Percentiles rank a stretch among this genome's conserved stretches.
These are phyloP conservation scores for Collariella sp. DNA, from an alignment of 495 filamentous ascomycete genomes.

Conservation along the genomic window DNA sequence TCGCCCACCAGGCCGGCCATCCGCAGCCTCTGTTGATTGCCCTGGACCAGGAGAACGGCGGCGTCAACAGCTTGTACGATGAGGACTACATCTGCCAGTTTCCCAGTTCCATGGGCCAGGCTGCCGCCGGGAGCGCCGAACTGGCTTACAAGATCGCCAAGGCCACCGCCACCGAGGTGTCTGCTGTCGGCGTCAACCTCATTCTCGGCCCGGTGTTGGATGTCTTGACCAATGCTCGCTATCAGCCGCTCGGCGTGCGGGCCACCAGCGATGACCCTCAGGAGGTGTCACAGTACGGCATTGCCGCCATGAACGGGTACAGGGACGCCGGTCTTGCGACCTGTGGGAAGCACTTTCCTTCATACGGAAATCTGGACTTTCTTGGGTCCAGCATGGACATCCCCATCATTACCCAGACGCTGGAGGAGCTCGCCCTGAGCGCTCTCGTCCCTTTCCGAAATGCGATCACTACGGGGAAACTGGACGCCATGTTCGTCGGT, in stretches of 20 bases:
- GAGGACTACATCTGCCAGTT: constrained; percentile 87
- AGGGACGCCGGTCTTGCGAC: constrained; percentile 77
- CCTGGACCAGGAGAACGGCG: constrained; percentile 88
- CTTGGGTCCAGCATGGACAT: constrained; percentile 78
- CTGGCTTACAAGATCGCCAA: constrained; percentile 74
- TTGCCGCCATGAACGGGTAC: constrained; percentile 81
- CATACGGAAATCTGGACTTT: constrained; percentile 88
- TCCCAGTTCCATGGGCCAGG: constrained; percentile 83
- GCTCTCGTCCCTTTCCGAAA: constrained; percentile 82
- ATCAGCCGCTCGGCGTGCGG: constrained; percentile 77
- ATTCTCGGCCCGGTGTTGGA: constrained; percentile 87
- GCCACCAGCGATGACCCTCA: constrained; percentile 81
- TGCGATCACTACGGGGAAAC: constrained; percentile 62
- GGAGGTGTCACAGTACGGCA: constrained; percentile 78
- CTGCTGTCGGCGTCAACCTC: constrained; percentile 81
- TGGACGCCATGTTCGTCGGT: constrained; percentile 90
- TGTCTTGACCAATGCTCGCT: constrained; percentile 78
- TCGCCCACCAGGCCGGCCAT: constrained; percentile 78
- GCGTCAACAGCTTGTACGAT: constrained; percentile 88
- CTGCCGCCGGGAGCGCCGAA: constrained; percentile 69
- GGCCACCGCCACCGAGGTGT: constrained; percentile 78
- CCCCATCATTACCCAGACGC: constrained; percentile 81
- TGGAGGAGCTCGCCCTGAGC: constrained; percentile 76
- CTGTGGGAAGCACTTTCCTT: constrained; percentile 89
- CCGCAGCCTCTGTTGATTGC: constrained; percentile 76